Evolutionary conservation across 352 stramenopile genomes (phyloP), one percentile per base, ranked within the genome.

Genomic region (Thalassiosira ordinaria): DNA sequence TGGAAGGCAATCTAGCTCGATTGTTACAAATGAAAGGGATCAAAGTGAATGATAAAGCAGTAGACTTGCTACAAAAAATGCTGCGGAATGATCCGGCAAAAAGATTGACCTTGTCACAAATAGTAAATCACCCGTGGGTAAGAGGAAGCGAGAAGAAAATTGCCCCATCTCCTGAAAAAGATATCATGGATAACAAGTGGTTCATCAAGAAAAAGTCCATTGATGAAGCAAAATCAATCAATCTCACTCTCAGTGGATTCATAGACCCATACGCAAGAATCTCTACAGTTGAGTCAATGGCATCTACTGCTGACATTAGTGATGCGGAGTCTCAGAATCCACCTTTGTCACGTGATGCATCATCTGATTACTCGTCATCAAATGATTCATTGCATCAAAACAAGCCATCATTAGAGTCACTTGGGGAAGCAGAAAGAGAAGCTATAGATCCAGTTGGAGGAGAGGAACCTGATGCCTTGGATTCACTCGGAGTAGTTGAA

Each of bases 31-130:
- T 41, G 14, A 75, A 66, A 37, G 39, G 41, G 31, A 74, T 88
- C 9, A 16, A 71, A 26, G 20, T 91, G n/a, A 74, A 68, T 22
- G 16, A 55, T 20, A 68, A 84, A 61, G 83, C 72, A 2, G 31
- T 85, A 7, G 68, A 92, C 69, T 74, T 92, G 51, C 29, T 92
- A n/a, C 61, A 89, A 52, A 90, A 87, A 55, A 88, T 92, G 74
- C 44, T 92, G 24, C 41, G 68, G 74, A 24, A 68, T 7, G 79
- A 91, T 61, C 75, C 84, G 29, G 27, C 74, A 11, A 60, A 86
- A n/a, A 63, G 87, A 63, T 67, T 88, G 27, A 91, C 81, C 26
- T 26, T 91, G 11, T 69, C 81, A 13, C 78, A 89, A 68, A 73
- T 89, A 33, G 64, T 86, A 18, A 47, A 82, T 53, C 87, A 92